Conservation (phyloP, 306 rosid genomes). For the Gleditsia sinensis region DNA sequence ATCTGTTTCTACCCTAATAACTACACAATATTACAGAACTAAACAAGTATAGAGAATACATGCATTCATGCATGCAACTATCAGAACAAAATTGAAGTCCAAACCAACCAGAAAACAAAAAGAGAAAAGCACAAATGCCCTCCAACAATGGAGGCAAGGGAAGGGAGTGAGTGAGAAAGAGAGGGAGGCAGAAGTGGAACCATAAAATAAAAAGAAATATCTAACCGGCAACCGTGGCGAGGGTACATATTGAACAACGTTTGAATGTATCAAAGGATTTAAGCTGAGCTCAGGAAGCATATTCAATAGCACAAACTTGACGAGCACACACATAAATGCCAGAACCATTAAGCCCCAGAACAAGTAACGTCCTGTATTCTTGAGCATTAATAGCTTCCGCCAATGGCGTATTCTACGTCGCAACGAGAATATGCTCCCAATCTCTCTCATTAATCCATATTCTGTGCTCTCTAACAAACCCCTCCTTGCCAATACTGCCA, state of each 20-base stretch:
- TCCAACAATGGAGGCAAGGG: too few species aligned
- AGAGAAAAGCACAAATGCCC: too few species aligned
- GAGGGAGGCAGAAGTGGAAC: too few species aligned
- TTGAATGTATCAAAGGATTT: background rate
- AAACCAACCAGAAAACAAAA: too few species aligned
- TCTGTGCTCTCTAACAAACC: conserved; percentile 41
- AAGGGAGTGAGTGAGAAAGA: too few species aligned
- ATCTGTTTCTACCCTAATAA: too few species aligned
- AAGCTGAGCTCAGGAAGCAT: conserved; percentile 32
- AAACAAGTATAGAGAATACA: too few species aligned
- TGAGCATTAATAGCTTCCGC: conserved; percentile 3
- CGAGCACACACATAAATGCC: conserved; percentile 39
- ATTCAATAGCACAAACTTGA: conserved; percentile 48
- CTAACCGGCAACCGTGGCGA: conserved; percentile 39
- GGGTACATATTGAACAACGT: conserved; percentile 12
- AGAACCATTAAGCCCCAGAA: conserved; percentile 41
- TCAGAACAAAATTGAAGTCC: too few species aligned
- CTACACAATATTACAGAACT: too few species aligned
- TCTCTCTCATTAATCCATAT: conserved; percentile 23
- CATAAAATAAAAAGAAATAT: too few species aligned
- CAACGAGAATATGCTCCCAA: background rate
- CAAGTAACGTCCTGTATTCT: conserved; percentile 29
- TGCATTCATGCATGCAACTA: too few species aligned
- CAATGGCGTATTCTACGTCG: conserved; percentile 36
- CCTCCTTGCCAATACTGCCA: conserved; percentile 35